Evolutionary conservation across 257 asterid genomes (phyloP).

Genomic region (Asclepias syriaca): DNA sequence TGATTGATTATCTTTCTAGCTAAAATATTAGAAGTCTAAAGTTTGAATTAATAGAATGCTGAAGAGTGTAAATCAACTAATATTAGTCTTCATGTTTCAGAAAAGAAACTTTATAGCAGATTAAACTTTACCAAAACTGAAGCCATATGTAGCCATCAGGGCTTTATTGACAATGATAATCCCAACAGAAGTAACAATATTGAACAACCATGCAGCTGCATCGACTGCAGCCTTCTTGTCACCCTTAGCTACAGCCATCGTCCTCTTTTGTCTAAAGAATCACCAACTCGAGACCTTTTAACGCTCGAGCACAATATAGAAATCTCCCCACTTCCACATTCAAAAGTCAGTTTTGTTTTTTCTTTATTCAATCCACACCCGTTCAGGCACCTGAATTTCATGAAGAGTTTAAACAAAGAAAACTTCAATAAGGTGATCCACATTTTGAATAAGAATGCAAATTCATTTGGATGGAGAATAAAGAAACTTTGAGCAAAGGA

Average conservation of each 20-base stretch:
- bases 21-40: background rate
- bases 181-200: conserved; percentile 96
- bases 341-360: conserved; percentile 22
- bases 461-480: background rate
- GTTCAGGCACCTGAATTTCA: conserved; percentile 10
- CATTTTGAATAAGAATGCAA: background rate
- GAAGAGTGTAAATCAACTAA: background rate
- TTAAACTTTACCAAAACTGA: conserved; percentile 77
- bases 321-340: conserved; percentile 31
- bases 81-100: background rate
- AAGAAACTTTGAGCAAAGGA: background rate
- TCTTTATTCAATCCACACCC: conserved; percentile 12
- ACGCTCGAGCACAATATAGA: conserved; percentile 43
- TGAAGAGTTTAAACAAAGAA: background rate
- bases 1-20: background rate
- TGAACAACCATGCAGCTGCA: conserved; percentile 94
- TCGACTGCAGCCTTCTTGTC: conserved; percentile 91
- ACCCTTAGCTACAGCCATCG: conserved; percentile 86
- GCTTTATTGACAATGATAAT: conserved; percentile 94
- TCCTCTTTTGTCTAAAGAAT: conserved; percentile 22
- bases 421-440: background rate
- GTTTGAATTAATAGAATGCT: background rate
- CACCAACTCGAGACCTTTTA: conserved; percentile 30
- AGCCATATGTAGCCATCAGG: conserved; percentile 91
- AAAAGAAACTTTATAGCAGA: background rate